phyloP scores from a whole-genome alignment of 1,139 yeast genomes.

The Nakaseomyces bracarensis region DNA sequence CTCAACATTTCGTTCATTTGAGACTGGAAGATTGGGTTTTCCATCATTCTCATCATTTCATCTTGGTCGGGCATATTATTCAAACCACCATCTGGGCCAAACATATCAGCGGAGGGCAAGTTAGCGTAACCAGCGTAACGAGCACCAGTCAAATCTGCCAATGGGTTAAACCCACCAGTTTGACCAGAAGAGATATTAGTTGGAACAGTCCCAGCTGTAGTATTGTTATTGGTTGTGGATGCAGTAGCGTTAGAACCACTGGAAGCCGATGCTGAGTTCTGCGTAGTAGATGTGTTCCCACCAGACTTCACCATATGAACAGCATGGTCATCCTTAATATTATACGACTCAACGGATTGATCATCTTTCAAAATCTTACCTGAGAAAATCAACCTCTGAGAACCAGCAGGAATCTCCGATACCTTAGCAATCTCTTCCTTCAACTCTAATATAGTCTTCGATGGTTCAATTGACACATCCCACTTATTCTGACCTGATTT shows the following conservation, averaged over 20 bases:
- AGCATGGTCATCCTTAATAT: constrained; percentile 78
- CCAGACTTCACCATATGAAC: constrained; percentile 73
- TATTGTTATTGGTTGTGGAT: constrained; percentile 15
- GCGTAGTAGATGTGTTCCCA: constrained; percentile 33
- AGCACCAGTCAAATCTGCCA: constrained; percentile 90
- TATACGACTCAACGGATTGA: constrained; percentile 66
- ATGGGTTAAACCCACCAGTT: constrained; percentile 78
- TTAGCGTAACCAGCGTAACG: constrained; percentile 85
- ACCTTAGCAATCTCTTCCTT: constrained; percentile 55
- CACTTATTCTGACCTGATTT: constrained; percentile 70
- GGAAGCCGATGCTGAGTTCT: too few relatives aligned
- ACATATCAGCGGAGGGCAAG: constrained; percentile 79
- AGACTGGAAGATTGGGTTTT: constrained; percentile 72
- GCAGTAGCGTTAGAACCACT: constrained; percentile 20
- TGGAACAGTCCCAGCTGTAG: constrained; percentile 40
- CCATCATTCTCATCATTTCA: constrained; percentile 65
- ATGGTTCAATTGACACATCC: constrained; percentile 48
- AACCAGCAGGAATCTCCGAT: constrained; percentile 59
- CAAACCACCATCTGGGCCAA: constrained; percentile 95
- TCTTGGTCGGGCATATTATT: constrained; percentile 60
- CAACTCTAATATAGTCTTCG: constrained; percentile 55
- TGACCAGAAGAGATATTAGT: constrained; percentile 72
- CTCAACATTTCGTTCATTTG: constrained; percentile 70
- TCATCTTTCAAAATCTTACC: constrained; percentile 87
- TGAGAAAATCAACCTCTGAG: constrained; percentile 84